Evolutionary conservation across 345 rosid species (phyloP), one percentile per base, ranked within the genome.

Genomic region (Corchorus olitorius): DNA sequence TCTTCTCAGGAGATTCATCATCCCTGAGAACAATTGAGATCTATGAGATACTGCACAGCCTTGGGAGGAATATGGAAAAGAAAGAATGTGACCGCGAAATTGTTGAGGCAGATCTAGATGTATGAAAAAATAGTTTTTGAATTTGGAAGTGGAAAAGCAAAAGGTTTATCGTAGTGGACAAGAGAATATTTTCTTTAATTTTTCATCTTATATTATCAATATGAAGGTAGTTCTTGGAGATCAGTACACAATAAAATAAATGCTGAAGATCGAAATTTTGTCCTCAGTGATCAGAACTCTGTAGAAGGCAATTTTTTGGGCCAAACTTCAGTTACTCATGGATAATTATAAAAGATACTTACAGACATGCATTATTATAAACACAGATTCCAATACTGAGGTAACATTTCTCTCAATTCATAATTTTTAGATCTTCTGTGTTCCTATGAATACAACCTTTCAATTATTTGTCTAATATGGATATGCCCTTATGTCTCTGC

Each of bases 1-100:
- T 93, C 86, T 83, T 75, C 77, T 89, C 93, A 1, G 91, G 94
- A 70, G 88, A 83, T 76, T 83, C 85, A 37, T 86, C 91, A 56
- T 85, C 88, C 55, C 55, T 61, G 34, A 83, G 78, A 54, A 77
- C 84, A 73, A n/a, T 41, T 53, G 82, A 90, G 75, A 81, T 91
- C 2, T 84, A 85, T 78, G 83, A 82, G 41, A 11, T 77, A 64
- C 70, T 93, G 70, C 80, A 55, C 56, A 80, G 72, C 78, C 82
- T 91, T 13, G 78, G 77, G 73, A 78, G 72, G 69, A 81, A 79
- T 76, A 86, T 87, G 91, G 56, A 66, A 60, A 86, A 70, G 80
- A 84, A 76, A 49, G 55, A 13, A 68, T 76, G 61, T 39, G 64
- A 73, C 50, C 15, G 52, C 74, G 83, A 73, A 76, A 58, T 6